phyloP scores from a whole-genome alignment of 129 eudicot genomes.

The carrot (Daucus carota) region DH1_v3.0 NC_030383.2:27838001-27838500 shows the following conservation, averaged over 20 bases:
- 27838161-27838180: slow-evolving; percentile 11
- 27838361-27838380: too few relatives aligned
- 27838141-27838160: slow-evolving; percentile 1
- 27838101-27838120: slow-evolving; percentile 5
- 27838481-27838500: not conserved
- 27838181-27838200: slow-evolving; percentile 17
- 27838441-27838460: not conserved
- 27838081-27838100: not conserved
- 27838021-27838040: not conserved
- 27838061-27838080: slow-evolving; percentile 17
- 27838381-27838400: not conserved
- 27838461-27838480: not conserved
- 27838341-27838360: too few relatives aligned
- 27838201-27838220: slow-evolving; percentile 5
- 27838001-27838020: not conserved
- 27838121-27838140: slow-evolving; percentile 17
- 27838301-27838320: not conserved
- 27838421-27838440: too few relatives aligned
- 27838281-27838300: not conserved
- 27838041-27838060: slow-evolving; percentile 25
- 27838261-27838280: not conserved
- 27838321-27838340: too few relatives aligned
- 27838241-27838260: not conserved
- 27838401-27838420: not conserved
- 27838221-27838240: not conserved